Evolutionary conservation across 2,329 filamentous ascomycete species (phyloP).

Genomic region (Fusarium albidum): DNA sequence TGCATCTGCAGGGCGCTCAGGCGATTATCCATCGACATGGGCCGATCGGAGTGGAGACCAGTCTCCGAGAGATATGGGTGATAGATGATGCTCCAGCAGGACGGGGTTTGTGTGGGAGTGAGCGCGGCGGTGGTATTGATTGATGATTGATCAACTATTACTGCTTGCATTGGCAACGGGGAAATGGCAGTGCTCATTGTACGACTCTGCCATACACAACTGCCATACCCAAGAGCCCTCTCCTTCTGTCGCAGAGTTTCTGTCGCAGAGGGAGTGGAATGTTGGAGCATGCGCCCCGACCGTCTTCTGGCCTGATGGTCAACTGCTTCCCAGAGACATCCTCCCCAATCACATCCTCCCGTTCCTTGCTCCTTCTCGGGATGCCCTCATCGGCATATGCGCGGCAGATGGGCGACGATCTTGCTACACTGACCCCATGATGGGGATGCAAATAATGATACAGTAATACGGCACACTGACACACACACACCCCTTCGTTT

Average conservation of each 20-base stretch:
- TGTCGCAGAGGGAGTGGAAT: constrained; percentile 27
- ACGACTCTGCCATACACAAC: not conserved
- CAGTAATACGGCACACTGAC: not conserved
- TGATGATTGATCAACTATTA: not conserved
- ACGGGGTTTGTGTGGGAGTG: no score
- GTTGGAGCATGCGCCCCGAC: constrained; percentile 31
- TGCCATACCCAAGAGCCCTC: constrained; percentile 14
- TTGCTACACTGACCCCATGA: constrained; percentile 35
- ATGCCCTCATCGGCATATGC: constrained; percentile 42
- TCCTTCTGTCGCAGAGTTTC: no score
- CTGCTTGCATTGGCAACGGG: not conserved
- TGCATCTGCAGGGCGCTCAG: constrained; percentile 35
- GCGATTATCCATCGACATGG: constrained; percentile 39
- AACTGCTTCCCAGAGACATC: constrained; percentile 12
- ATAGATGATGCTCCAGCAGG: constrained; percentile 7
- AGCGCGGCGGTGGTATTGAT: no score
- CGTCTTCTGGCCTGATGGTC: constrained; percentile 41
- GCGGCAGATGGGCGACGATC: constrained; percentile 41
- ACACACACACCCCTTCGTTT: constrained; percentile 4
- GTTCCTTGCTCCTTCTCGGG: constrained; percentile 23
- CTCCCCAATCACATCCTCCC: constrained; percentile 34
- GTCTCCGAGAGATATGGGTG: no score
- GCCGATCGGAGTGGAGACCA: constrained; percentile 32
- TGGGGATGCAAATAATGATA: no score
- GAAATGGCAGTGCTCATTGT: not conserved